Conservation (phyloP, 2,329 filamentous ascomycete genomes). For the Cryphonectria nitschkei region DNA sequence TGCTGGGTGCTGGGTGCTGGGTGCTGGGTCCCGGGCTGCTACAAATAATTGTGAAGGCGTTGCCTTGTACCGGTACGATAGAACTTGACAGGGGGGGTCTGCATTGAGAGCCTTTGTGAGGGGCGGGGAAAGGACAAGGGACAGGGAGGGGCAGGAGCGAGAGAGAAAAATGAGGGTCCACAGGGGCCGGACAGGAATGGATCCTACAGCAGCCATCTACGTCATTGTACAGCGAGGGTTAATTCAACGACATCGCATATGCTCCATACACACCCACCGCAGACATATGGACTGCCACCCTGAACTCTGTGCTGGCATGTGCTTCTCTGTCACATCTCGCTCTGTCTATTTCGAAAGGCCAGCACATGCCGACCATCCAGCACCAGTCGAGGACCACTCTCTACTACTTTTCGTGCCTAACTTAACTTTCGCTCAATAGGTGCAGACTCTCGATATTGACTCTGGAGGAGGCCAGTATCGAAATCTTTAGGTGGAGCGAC, state of each 20-base stretch:
- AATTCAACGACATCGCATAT: conserved; percentile 24
- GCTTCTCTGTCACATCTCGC: background rate
- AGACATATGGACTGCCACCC: conserved; percentile 8
- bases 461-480: background rate
- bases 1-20: background rate
- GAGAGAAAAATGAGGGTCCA: background rate
- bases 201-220: conserved; percentile 19
- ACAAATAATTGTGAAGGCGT: background rate
- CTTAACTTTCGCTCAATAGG: background rate
- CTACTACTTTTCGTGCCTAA: background rate
- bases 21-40: background rate
- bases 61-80: background rate
- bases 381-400: background rate
- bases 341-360: background rate
- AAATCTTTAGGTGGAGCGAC: background rate
- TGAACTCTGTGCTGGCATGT: conserved; percentile 1
- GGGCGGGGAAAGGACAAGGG: background rate
- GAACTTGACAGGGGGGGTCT: background rate
- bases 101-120: background rate
- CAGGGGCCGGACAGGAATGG: background rate
- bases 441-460: background rate
- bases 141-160: background rate
- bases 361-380: background rate
- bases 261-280: conserved; percentile 24
- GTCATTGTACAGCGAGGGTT: conserved; percentile 26